These are phyloP conservation scores for Carex pumila DNA, from an alignment of 176 grass and related monocot species.

Conservation along the genomic window DNA sequence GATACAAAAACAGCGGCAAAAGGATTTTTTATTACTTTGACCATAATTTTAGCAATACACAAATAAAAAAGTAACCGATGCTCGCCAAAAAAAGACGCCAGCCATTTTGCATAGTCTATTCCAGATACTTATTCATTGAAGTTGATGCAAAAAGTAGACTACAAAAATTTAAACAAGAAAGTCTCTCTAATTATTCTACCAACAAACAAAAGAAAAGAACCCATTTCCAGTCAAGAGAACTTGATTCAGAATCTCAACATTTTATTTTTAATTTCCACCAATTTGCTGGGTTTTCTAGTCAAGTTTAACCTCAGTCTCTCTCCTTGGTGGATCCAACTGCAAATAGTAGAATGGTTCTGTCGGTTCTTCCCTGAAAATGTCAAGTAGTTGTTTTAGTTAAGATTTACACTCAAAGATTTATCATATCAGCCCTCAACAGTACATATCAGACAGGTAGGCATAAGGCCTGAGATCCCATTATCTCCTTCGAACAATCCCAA, in stretches of 20 bases:
- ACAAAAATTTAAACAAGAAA: not conserved
- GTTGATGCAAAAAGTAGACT: not conserved
- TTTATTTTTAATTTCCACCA: not conserved
- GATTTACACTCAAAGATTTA: not conserved
- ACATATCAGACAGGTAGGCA: not conserved
- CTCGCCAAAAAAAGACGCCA: not conserved
- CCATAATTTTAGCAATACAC: not conserved
- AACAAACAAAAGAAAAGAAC: not conserved
- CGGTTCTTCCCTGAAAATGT: constrained; percentile 72
- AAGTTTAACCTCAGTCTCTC: constrained; percentile 43
- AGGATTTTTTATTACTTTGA: too few relatives aligned
- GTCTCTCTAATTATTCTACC: not conserved
- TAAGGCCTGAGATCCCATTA: not conserved
- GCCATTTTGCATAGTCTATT: not conserved
- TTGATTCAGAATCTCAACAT: not conserved
- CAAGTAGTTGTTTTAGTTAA: not conserved
- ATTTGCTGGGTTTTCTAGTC: constrained; percentile 34
- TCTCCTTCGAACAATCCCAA: not conserved
- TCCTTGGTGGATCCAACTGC: constrained; percentile 67
- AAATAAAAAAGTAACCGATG: not conserved
- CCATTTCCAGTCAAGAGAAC: not conserved
- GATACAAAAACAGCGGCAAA: too few relatives aligned
- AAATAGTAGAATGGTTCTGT: constrained; percentile 62
- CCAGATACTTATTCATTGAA: not conserved
- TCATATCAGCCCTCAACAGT: not conserved